Conservation (phyloP, 257 asterid genomes). For the Schizonepeta tenuifolia region DNA sequence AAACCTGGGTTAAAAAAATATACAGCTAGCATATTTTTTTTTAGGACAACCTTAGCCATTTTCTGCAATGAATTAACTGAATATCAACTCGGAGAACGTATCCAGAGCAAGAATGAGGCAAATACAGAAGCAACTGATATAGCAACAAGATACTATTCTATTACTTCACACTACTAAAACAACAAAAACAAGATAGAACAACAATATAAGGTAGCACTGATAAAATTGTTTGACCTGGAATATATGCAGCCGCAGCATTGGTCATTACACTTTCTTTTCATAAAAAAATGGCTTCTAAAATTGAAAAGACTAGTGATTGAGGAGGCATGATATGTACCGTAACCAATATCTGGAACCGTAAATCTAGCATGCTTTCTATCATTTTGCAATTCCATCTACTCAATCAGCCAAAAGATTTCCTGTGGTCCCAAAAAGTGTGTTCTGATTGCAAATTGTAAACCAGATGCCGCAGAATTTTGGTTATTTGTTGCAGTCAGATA, state of each 20-base stretch:
- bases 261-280: constrained; percentile 25
- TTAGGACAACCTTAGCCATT: neutral
- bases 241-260: constrained; percentile 15
- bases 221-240: constrained; percentile 1
- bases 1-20: neutral
- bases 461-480: constrained; percentile 8
- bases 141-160: constrained; percentile 12
- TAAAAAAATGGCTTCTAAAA: constrained; percentile 19
- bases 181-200: neutral
- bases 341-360: constrained; percentile 22
- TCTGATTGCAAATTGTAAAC: constrained; percentile 31
- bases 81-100: constrained; percentile 3
- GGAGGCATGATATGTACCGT: constrained; percentile 31
- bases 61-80: neutral
- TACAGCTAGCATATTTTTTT: neutral
- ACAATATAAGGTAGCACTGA: neutral
- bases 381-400: constrained; percentile 25
- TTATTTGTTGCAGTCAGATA: constrained; percentile 21
- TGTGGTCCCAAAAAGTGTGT: constrained; percentile 3
- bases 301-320: constrained; percentile 29
- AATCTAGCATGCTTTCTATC: constrained; percentile 28
- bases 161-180: constrained; percentile 2
- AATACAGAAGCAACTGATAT: neutral
- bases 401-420: constrained; percentile 25
- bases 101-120: neutral